Base-by-base conservation (phyloP, 2,329 filamentous ascomycete species). In the Chaetomium olivaceum region DNA sequence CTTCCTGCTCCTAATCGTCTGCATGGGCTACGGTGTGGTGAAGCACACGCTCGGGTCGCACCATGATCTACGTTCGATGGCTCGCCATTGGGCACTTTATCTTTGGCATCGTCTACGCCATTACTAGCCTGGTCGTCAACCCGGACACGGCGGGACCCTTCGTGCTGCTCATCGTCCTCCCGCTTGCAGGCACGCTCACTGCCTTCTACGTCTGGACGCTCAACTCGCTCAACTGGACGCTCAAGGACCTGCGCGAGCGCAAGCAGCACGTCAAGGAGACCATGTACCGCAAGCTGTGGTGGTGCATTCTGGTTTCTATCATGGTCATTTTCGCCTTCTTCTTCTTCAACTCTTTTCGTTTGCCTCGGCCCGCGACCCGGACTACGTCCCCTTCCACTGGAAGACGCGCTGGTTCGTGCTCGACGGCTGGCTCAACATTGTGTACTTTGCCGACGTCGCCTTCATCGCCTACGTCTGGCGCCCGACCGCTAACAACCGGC, bases 221-320 rank as follows among this genome's bases (percentile, higher is more conserved):
- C 70, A 98, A 97, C 80, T 96, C 93, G 25, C 85, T 99, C 65
- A 97, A 94, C 77, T 84, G 90, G 65, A 99, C 95, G 0, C 94
- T 98, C 81, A 98, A 97, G 79, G 94, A 98, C 74, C 85, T 99
- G n/a, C 85, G 91, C 63, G 92, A 97, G 74, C 89, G 95, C 70
- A 97, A 97, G 79, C 95, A 99, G 79, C 90, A 91, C 73, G 89
- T 90, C 73, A 99, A 99, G 77, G 92, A 93, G 57, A 79, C 87
- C 78, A 99, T 99, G 96, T 99, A 98, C 80, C 93, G 91, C 80
- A 96, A 96, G 77, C 87, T 99, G 16, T 99, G 96, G 93, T 99
- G 93, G 93, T 94, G 92, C 77, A 97, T 99, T 67, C 83, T 99
- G 55, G 83, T 87, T 69, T 96, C 91, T 76, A 96, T 99, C 75